Conservation (phyloP, 1,284 basidiomycete species). For the Malassezia japonica region DNA sequence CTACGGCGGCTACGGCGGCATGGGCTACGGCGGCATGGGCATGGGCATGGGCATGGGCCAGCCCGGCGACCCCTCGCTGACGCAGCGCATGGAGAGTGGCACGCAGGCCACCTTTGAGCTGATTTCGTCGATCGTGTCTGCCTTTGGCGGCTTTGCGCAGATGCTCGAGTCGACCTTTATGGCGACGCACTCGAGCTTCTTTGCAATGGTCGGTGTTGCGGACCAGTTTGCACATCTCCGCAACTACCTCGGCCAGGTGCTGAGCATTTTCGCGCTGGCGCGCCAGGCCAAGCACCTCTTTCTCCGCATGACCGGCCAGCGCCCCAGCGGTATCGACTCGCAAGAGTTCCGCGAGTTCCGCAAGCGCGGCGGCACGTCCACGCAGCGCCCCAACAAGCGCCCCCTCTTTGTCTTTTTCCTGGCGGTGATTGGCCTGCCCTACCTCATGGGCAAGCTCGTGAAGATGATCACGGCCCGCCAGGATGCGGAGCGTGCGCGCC, state of each 20-base stretch:
- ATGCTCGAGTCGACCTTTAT: slow-evolving; percentile 97
- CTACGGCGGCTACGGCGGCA: slow-evolving; percentile 25
- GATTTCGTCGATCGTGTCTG: slow-evolving; percentile 86
- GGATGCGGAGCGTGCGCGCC: slow-evolving; percentile 49
- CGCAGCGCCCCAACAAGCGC: slow-evolving; percentile 59
- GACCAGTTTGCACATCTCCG: slow-evolving; percentile 88
- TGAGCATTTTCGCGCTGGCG: slow-evolving; percentile 75
- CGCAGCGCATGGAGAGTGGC: slow-evolving; percentile 75
- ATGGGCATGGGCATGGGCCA: slow-evolving; percentile 35
- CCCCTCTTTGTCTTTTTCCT: slow-evolving; percentile 89
- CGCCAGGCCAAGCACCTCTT: slow-evolving; percentile 60
- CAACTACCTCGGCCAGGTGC: slow-evolving; percentile 83
- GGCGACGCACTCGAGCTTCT: slow-evolving; percentile 96
- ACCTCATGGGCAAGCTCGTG: slow-evolving; percentile 83
- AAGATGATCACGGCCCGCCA: slow-evolving; percentile 63
- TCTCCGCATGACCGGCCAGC: slow-evolving; percentile 30
- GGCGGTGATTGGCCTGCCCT: slow-evolving; percentile 87
- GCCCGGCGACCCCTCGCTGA: slow-evolving; percentile 55
- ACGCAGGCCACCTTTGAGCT: slow-evolving; percentile 89
- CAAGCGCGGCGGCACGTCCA: slow-evolving; percentile 23
- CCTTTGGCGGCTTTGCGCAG: slow-evolving; percentile 89
- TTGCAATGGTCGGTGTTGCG: slow-evolving; percentile 94
- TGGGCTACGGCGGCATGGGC: slow-evolving; percentile 26
- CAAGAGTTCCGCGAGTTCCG: slow-evolving; percentile 44
- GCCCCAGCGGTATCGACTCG: slow-evolving; percentile 35